phyloP scores from a whole-genome alignment of 2,329 filamentous ascomycete genomes.

The Davidsoniella eucalypti region DNA sequence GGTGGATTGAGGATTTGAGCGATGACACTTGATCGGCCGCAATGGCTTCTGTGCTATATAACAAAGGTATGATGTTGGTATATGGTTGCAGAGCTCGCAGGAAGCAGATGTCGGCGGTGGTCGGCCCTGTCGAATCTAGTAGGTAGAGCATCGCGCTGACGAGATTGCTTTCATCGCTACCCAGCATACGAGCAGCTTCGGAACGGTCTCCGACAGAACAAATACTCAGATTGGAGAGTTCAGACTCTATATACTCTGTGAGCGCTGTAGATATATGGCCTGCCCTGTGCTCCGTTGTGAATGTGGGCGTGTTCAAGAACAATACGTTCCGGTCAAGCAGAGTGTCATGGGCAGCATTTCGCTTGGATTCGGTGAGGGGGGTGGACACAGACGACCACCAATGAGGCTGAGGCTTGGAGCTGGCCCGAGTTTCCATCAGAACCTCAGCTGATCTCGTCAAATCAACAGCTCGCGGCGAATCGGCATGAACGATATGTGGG shows the following conservation, averaged over 20 bases:
- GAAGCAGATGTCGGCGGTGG: constrained; percentile 50
- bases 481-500: constrained; percentile 86
- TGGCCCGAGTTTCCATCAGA: constrained; percentile 57
- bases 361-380: constrained; percentile 27
- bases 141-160: constrained; percentile 80
- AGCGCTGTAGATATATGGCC: background rate
- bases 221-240: background rate
- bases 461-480: constrained; percentile 35
- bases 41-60: constrained; percentile 61
- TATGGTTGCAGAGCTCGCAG: constrained; percentile 52
- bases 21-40: constrained; percentile 36
- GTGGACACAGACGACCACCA: constrained; percentile 59
- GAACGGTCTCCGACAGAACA: constrained; percentile 14
- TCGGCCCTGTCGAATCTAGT: constrained; percentile 46
- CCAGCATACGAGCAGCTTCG: constrained; percentile 62
- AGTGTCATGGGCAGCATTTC: constrained; percentile 40
- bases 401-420: constrained; percentile 66
- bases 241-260: background rate
- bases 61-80: constrained; percentile 72
- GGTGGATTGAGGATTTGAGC: constrained; percentile 42
- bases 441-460: constrained; percentile 8
- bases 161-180: constrained; percentile 65
- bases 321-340: constrained; percentile 84
- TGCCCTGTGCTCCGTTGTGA: background rate
- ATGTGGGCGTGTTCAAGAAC: constrained; percentile 67